Evolutionary conservation across 2,329 filamentous ascomycete species (phyloP).

Genomic region (Pseudogymnoascus pannorum): DNA sequence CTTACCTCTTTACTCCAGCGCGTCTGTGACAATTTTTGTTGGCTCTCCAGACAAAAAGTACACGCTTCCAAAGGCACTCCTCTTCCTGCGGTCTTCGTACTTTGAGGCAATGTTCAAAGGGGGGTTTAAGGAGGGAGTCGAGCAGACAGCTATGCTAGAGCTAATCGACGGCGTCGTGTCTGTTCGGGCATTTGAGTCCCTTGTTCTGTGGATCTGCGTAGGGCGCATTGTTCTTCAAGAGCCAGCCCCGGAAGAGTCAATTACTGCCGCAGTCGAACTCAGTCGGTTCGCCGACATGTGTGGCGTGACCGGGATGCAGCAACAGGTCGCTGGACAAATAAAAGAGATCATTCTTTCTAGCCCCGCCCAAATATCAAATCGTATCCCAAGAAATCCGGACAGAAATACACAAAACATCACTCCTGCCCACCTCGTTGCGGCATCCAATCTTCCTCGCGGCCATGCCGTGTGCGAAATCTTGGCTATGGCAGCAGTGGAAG

Average conservation of each 20-base stretch:
- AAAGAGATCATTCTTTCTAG: not conserved
- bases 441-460: not conserved
- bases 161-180: constrained; percentile 17
- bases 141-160: constrained; percentile 16
- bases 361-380: too few relatives aligned
- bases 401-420: not conserved
- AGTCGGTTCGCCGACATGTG: constrained; percentile 17
- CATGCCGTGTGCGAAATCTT: not conserved
- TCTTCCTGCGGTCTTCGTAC: constrained; percentile 16
- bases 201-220: constrained; percentile 15
- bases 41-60: constrained; percentile 9
- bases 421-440: too few relatives aligned
- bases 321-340: constrained; percentile 10
- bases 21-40: not conserved
- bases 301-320: not conserved
- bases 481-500: not conserved
- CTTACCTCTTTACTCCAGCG: not conserved
- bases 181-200: constrained; percentile 15
- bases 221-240: too few relatives aligned
- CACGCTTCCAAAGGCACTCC: constrained; percentile 15
- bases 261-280: constrained; percentile 17
- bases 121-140: constrained; percentile 14
- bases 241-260: constrained; percentile 11
- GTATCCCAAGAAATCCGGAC: not conserved
- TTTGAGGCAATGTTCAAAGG: constrained; percentile 17